These are phyloP conservation scores for Erythrophleum ivorense DNA, from an alignment of 331 rosid species.

Conservation along the genomic window DNA sequence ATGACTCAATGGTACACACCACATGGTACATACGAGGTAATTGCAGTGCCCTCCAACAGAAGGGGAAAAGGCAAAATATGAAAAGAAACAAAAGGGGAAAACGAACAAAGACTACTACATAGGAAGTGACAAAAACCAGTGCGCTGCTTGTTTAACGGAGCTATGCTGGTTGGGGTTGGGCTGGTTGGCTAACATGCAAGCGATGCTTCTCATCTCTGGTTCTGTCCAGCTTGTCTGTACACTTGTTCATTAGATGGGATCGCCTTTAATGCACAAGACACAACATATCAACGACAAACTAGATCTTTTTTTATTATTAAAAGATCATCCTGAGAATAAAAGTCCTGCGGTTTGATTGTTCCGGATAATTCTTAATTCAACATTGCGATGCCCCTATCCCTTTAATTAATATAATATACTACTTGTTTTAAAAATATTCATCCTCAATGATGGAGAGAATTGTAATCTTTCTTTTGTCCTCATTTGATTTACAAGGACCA, in stretches of 20 bases:
- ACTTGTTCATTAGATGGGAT: conserved; percentile 15
- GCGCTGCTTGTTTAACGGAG: background rate
- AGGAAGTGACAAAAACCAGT: background rate
- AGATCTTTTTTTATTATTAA: background rate
- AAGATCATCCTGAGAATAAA: background rate
- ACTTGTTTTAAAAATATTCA: background rate
- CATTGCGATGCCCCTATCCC: background rate
- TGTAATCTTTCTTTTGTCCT: background rate
- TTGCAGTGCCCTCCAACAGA: background rate
- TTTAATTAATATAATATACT: background rate
- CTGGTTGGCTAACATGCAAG: background rate
- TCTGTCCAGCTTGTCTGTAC: background rate
- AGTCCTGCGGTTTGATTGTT: background rate
- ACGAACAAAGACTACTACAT: background rate
- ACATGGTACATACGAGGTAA: conserved; percentile 7
- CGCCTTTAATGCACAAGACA: conserved; percentile 23
- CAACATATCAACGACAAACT: background rate
- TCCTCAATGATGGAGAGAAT: background rate
- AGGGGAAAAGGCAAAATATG: background rate
- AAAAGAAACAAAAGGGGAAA: background rate
- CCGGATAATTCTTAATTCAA: background rate
- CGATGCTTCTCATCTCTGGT: conserved; percentile 6
- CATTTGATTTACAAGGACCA: background rate
- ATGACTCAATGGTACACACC: background rate
- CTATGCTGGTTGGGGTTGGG: background rate